Percentiles rank a stretch among this genome's conserved stretches.
Conservation (phyloP, 345 rosid species). For the Kandelia obovata region DNA sequence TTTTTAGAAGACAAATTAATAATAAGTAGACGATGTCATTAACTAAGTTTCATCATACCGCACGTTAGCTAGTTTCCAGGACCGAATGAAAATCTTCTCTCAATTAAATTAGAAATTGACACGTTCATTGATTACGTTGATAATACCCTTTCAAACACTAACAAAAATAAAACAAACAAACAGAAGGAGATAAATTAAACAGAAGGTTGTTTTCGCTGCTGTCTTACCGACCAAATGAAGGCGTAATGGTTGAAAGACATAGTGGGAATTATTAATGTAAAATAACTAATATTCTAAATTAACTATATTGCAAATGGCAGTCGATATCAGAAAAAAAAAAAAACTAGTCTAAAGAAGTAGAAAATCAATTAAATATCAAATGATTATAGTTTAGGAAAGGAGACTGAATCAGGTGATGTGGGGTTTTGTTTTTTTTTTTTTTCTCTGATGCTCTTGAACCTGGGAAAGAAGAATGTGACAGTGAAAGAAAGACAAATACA, state of each 20-base stretch:
- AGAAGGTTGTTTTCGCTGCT: background rate
- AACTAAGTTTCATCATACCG: background rate
- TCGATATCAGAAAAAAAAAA: too few species aligned
- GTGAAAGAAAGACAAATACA: background rate
- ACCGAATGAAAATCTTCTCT: too few species aligned
- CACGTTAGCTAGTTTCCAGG: background rate
- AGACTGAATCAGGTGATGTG: background rate
- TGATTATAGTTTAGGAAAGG: background rate
- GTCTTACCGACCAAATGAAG: background rate
- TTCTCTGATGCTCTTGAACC: background rate
- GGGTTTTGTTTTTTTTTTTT: background rate
- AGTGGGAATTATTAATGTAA: background rate
- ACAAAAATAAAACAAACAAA: background rate
- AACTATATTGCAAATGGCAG: too few species aligned
- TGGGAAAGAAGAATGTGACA: background rate
- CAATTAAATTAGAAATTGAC: too few species aligned
- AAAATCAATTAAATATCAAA: background rate
- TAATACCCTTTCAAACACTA: background rate
- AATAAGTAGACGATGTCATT: conserved; percentile 12
- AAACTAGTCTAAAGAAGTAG: background rate
- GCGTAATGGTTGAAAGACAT: background rate
- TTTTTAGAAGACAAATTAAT: conserved; percentile 6
- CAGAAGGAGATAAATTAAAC: background rate
- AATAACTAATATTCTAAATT: background rate
- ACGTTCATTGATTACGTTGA: too few species aligned